These are phyloP conservation scores for Termitomyces bulborhizus DNA, from an alignment of 768 basidiomycete species.

Conservation along the genomic window DNA sequence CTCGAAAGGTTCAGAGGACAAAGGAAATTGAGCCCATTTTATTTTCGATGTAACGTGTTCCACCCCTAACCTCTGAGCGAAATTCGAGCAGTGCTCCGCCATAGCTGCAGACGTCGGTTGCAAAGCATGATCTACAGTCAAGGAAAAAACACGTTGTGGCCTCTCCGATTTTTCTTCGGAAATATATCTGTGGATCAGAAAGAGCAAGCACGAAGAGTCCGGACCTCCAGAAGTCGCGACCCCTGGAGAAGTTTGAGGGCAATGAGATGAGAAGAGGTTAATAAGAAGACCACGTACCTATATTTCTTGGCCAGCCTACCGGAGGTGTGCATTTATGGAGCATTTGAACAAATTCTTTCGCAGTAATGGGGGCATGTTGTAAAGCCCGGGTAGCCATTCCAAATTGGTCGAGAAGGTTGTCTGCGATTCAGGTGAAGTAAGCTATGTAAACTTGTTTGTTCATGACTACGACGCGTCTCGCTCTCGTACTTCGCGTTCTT, in stretches of 20 bases:
- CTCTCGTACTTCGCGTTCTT: slow-evolving; percentile 46
- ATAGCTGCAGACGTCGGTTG: slow-evolving; percentile 52
- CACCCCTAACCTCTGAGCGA: slow-evolving; percentile 39
- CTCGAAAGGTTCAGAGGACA: slow-evolving; percentile 50
- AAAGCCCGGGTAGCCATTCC: slow-evolving; percentile 7
- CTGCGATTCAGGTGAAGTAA: background rate
- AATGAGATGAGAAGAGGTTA: background rate
- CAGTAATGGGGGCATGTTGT: slow-evolving; percentile 30
- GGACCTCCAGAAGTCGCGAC: slow-evolving; percentile 80
- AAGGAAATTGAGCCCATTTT: slow-evolving; percentile 51
- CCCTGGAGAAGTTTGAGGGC: slow-evolving; percentile 29
- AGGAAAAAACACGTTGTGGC: slow-evolving; percentile 36
- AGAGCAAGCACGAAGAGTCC: slow-evolving; percentile 76
- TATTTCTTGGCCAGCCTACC: slow-evolving; percentile 38
- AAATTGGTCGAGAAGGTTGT: background rate
- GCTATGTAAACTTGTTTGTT: background rate
- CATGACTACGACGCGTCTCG: slow-evolving; percentile 20
- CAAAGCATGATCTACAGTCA: slow-evolving; percentile 67
- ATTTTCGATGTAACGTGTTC: slow-evolving; percentile 41
- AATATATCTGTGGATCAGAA: slow-evolving; percentile 49
- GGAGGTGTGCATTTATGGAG: slow-evolving; percentile 43
- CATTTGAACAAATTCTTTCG: slow-evolving; percentile 41
- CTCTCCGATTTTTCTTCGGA: slow-evolving; percentile 13
- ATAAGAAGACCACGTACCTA: slow-evolving; percentile 30
- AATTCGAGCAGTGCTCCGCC: slow-evolving; percentile 40